A percentile compares a stretch with the other conserved stretches of the same genome.
These are phyloP conservation scores for Hypoxylon subgilvum DNA, from an alignment of 495 filamentous ascomycete genomes.

Conservation along the genomic window DNA sequence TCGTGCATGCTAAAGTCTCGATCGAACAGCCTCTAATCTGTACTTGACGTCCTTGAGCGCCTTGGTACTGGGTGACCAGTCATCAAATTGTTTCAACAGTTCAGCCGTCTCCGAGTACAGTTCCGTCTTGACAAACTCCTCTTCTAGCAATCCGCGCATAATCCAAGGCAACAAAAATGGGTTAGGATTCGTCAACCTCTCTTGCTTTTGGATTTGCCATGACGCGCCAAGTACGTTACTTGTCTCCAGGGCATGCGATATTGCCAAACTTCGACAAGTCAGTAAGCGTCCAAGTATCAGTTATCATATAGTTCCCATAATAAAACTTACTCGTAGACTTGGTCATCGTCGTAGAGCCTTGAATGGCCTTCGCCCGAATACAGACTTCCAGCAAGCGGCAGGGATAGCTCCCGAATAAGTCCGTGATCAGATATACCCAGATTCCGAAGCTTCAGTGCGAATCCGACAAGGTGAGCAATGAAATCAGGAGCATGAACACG, in stretches of 20 bases:
- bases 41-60: constrained; percentile 95
- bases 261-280: constrained; percentile 65
- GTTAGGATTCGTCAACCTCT: constrained; percentile 61
- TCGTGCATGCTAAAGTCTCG: constrained; percentile 64
- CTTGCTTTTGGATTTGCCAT: constrained; percentile 53
- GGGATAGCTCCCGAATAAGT: constrained; percentile 86
- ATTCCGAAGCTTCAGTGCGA: constrained; percentile 90
- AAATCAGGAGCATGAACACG: constrained; percentile 92
- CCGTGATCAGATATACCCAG: constrained; percentile 91
- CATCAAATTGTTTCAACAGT: constrained; percentile 85
- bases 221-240: constrained; percentile 63
- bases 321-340: constrained; percentile 77
- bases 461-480: constrained; percentile 89
- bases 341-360: constrained; percentile 84
- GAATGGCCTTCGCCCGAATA: constrained; percentile 94
- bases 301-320: too few relatives aligned
- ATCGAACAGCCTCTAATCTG: constrained; percentile 87
- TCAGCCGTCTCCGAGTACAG: constrained; percentile 76
- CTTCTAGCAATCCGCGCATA: constrained; percentile 89
- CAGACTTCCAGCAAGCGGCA: constrained; percentile 86
- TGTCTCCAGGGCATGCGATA: constrained; percentile 86
- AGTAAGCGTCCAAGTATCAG: constrained; percentile 25
- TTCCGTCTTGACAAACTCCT: constrained; percentile 85
- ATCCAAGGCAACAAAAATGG: constrained; percentile 94
- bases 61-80: constrained; percentile 90